Evolutionary conservation across 1,139 yeast genomes (phyloP), one percentile per base, ranked within the genome.

Genomic region (Magnusiomyces ingens): DNA sequence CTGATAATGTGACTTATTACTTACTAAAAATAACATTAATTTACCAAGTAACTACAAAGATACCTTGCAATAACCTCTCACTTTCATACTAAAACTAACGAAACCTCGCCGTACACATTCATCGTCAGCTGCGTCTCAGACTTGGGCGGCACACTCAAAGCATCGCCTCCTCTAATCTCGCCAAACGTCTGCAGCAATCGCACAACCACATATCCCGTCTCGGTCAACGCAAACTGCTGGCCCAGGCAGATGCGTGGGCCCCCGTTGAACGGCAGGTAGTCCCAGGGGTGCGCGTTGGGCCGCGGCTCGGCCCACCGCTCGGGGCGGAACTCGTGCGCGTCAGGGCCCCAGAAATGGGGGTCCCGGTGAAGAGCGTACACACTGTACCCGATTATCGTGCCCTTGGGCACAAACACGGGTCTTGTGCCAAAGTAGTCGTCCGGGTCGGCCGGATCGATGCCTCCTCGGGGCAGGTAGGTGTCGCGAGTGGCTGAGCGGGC

Each of bases 231-330:
- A 65, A 76, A 78, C 63, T 78, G 83, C 65, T 79, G 83, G 17
- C 84, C 84, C 50, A 79, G 68, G 60, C 84, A 80, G 54, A 79
- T 79, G 55, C 84, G 69, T 35, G 84, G 84, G 4, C 84, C 84
- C 49, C 83, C 84, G 59, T 79, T 79, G 68, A 78, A 79, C 4
- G 82, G 82, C 29, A 79, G 63, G 63, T 68, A 79, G 13, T 76
- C 77, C 82, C 82, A 79, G 44, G 59, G 60, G 54, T 56, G 66
- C 11, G 55, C 58, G 52, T 47, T 57, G 32, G 17, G 17, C 18
- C 46, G 29, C 1, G 44, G 55, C 56, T 36, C 55, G 58, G 4
- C 57, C 82, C 82, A 79, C 59, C 83, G 70, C 59, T 78, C 82
- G 4, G 84, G 84, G 45, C 69, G 68, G 64, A 76, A 80, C 41